Base-by-base conservation (phyloP, 106 monocot genomes). In the Dendrobium officinale region DNA sequence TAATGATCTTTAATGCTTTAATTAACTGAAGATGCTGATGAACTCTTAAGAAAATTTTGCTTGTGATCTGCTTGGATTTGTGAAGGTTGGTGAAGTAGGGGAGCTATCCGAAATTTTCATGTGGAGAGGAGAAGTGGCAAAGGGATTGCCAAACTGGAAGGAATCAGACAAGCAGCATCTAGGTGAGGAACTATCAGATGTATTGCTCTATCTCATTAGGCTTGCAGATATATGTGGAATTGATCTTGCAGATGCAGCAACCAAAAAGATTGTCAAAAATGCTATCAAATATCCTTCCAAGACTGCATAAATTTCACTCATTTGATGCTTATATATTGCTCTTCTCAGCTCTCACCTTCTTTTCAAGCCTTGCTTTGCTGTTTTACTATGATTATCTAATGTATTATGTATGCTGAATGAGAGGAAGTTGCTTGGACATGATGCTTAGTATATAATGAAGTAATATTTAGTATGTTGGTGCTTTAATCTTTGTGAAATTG, bases 101-200 rank as follows among this genome's bases (percentile, higher is more conserved):
- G 72, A 72, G 37, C 40, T 72, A 72, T 72, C 72, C 41, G 72
- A 72, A 41, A 72, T 72, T 5, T 72, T 72, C 72, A 72, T 72
- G 72, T 72, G 72, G 72, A 72, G 40, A 16, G 72, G 72, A 29
- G 72, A 72, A 72, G 72, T 72, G 16, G 72, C 27, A 15, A 72
- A 37, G 40, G 72, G 72, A 33, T 16, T 72, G 15, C 33, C 72
- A 72, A 72, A 37, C 13, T 72, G 72, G 72, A 40, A 72, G 72
- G 72, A 72, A 29, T 40, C 72, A 72, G 72, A 72, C 40, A 72
- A 72, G 72, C 26, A 72, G 72, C 72, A 72, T 16, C 40, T 72
- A 29, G 72, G 72, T 13, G 72, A 90, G 67, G 90, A 90, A 81
- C 87, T 90, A 15, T 90, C 90, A 15, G 90, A 87, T 77, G 90